Evolutionary conservation across 176 grass and related monocot genomes (phyloP).

Genomic region (Paspalum notatum): DNA sequence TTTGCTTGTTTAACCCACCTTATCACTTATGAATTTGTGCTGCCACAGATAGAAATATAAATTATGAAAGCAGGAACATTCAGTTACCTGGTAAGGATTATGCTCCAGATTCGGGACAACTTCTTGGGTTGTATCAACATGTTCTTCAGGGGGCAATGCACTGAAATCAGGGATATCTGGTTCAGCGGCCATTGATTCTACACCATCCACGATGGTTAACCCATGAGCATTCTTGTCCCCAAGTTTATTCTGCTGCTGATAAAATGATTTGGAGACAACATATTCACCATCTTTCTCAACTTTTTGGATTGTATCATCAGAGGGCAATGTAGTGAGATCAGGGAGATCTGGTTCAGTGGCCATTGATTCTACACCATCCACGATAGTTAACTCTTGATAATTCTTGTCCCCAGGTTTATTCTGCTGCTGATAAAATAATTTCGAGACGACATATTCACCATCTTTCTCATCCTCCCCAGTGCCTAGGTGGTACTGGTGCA

Average conservation of each 20-base stretch:
- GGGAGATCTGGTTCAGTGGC: slow-evolving; percentile 42
- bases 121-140: slow-evolving; percentile 47
- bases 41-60: background rate
- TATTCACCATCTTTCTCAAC: slow-evolving; percentile 74
- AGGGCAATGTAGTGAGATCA: slow-evolving; percentile 31
- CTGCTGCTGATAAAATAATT: slow-evolving; percentile 94
- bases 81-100: slow-evolving; percentile 53
- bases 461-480: slow-evolving; percentile 89
- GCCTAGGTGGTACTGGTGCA: slow-evolving; percentile 94
- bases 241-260: slow-evolving; percentile 73
- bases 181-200: slow-evolving; percentile 44
- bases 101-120: slow-evolving; percentile 38
- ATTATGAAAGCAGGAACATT: slow-evolving; percentile 6
- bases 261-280: slow-evolving; percentile 91
- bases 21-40: background rate
- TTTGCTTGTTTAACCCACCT: background rate
- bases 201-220: slow-evolving; percentile 14
- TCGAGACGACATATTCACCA: slow-evolving; percentile 84
- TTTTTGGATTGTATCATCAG: slow-evolving; percentile 19
- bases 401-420: slow-evolving; percentile 66
- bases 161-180: slow-evolving; percentile 23
- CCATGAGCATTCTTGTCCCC: slow-evolving; percentile 62
- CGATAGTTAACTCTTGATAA: slow-evolving; percentile 39
- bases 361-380: slow-evolving; percentile 42
- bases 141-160: slow-evolving; percentile 46